Evolutionary conservation across 2,329 filamentous ascomycete species (phyloP).

Genomic region (Fusarium pseudoanthophilum): DNA sequence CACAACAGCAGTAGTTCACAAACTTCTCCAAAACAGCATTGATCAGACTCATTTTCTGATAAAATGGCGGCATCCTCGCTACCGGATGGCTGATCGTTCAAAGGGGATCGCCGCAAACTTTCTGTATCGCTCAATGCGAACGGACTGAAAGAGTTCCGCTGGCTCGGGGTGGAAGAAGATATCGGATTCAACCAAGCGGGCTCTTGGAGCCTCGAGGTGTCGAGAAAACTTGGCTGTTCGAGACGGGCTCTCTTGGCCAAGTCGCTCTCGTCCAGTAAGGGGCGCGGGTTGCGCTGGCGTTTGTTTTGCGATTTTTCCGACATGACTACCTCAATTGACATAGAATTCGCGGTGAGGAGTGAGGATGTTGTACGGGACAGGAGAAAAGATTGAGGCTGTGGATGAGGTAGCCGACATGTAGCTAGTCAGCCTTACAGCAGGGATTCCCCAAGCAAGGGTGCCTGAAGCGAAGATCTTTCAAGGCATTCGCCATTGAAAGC

Average conservation of each 20-base stretch:
- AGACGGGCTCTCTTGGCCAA: neutral
- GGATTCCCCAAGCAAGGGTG: neutral
- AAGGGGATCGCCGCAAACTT: neutral
- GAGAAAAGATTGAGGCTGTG: neutral
- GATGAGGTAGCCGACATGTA: neutral
- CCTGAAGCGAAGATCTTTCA: neutral
- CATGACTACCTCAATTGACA: neutral
- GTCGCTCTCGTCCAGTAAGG: neutral
- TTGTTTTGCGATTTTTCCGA: neutral
- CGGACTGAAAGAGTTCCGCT: neutral
- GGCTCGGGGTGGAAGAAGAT: neutral
- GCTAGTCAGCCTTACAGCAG: neutral
- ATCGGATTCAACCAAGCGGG: neutral
- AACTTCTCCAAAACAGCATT: neutral
- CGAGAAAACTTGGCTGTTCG: neutral
- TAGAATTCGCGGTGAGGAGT: neutral
- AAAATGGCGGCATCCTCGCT: neutral
- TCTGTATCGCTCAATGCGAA: neutral
- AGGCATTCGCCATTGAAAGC: neutral
- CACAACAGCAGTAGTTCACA: fast-evolving
- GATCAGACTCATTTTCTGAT: neutral
- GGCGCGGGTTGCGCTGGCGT: neutral
- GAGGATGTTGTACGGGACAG: neutral
- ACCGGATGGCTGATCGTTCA: fast-evolving
- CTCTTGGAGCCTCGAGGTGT: neutral